phyloP scores from a whole-genome alignment of 352 stramenopile species.

The Phytophthora podocarpi region DNA sequence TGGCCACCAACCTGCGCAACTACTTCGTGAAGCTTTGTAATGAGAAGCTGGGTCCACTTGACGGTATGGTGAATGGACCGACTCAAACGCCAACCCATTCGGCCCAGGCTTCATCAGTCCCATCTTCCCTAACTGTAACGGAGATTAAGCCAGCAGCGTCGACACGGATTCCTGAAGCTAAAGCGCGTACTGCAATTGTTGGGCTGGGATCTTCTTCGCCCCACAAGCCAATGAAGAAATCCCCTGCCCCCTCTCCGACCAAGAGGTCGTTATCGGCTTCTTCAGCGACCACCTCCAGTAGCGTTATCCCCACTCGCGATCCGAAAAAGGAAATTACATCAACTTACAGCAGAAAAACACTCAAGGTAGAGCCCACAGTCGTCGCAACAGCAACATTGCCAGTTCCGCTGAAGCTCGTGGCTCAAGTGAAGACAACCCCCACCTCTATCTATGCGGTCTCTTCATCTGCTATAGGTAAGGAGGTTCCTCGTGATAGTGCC shows the following conservation, averaged over 20 bases:
- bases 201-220: conserved; percentile 12
- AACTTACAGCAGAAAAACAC: conserved; percentile 3
- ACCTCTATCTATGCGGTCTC: background rate
- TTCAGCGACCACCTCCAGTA: conserved; percentile 2
- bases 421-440: conserved; percentile 13
- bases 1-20: conserved; percentile 80
- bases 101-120: background rate
- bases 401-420: conserved; percentile 3
- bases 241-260: conserved; percentile 24
- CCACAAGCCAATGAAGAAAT: conserved; percentile 39
- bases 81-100: conserved; percentile 19
- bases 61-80: conserved; percentile 32
- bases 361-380: conserved; percentile 3
- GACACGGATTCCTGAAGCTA: conserved; percentile 10
- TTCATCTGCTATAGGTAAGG: conserved; percentile 14
- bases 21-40: conserved; percentile 85
- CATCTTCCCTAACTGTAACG: conserved; percentile 6
- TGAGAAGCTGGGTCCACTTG: conserved; percentile 53
- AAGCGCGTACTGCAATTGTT: conserved; percentile 5
- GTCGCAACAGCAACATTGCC: background rate
- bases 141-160: conserved; percentile 21
- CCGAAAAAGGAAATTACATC: conserved; percentile 15
- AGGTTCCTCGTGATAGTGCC: conserved; percentile 4
- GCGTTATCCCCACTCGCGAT: conserved; percentile 12
- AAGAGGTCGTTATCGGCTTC: conserved; percentile 22